A percentile compares a stretch with the other conserved stretches of the same genome.
phyloP scores from a whole-genome alignment of 2,329 filamentous ascomycete genomes.

The Beauveria sp. region DNA sequence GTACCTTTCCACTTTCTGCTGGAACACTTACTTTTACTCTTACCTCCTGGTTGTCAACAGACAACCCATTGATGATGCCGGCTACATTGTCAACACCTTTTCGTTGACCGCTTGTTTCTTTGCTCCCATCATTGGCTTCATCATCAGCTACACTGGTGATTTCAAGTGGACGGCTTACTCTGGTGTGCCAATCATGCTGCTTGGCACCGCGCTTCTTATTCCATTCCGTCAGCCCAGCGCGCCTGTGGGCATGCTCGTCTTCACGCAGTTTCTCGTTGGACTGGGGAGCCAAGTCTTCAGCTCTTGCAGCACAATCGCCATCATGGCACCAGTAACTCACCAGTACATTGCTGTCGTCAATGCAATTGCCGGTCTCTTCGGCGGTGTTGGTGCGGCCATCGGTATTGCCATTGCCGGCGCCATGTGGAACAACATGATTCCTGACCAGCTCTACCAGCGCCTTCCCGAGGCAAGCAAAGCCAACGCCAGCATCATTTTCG shows the following conservation, averaged over 20 bases:
- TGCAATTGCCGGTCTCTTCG: slow-evolving; percentile 51
- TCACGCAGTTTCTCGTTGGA: slow-evolving; percentile 50
- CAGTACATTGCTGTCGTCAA: slow-evolving; percentile 49
- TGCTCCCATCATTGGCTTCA: slow-evolving; percentile 36
- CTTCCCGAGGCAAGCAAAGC: slow-evolving; percentile 35
- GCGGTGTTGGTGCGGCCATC: slow-evolving; percentile 49
- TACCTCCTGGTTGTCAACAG: slow-evolving; percentile 40
- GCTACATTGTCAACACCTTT: slow-evolving; percentile 37
- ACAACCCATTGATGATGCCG: slow-evolving; percentile 28
- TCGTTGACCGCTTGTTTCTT: slow-evolving; percentile 39
- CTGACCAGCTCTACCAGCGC: slow-evolving; percentile 29
- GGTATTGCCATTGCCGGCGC: slow-evolving; percentile 51
- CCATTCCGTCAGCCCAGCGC: slow-evolving; percentile 31
- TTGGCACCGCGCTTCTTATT: slow-evolving; percentile 36
- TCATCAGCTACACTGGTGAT: slow-evolving; percentile 38
- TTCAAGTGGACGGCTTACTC: slow-evolving; percentile 36
- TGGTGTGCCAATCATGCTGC: slow-evolving; percentile 32
- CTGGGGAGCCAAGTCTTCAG: slow-evolving; percentile 32
- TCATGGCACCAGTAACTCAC: slow-evolving; percentile 48
- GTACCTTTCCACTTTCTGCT: slow-evolving; percentile 33
- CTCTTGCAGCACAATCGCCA: slow-evolving; percentile 43
- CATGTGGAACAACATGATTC: slow-evolving; percentile 52
- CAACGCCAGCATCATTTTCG: slow-evolving; percentile 31
- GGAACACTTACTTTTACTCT: slow-evolving; percentile 43
- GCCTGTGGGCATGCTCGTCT: slow-evolving; percentile 39